Evolutionary conservation across 495 filamentous ascomycete genomes (phyloP).

Genomic region (Trichoderma reesei): DNA sequence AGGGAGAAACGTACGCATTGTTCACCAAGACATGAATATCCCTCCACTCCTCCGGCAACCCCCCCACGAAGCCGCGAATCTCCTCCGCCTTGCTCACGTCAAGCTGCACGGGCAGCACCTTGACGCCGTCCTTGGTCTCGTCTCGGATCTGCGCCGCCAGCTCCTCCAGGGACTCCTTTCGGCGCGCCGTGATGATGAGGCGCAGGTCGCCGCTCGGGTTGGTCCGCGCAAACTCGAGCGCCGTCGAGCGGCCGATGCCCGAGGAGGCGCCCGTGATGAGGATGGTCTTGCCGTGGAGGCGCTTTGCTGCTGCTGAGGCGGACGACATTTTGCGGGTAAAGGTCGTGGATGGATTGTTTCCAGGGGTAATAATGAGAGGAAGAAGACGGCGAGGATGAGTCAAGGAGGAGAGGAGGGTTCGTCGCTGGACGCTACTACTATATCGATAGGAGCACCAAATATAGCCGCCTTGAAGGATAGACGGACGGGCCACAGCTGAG

Average conservation of each 20-base stretch:
- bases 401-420: neutral
- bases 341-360: neutral
- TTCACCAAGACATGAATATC: conserved; percentile 89
- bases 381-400: neutral
- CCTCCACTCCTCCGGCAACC: conserved; percentile 71
- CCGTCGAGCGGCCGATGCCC: conserved; percentile 79
- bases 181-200: conserved; percentile 77
- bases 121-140: conserved; percentile 71
- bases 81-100: conserved; percentile 78
- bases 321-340: conserved; percentile 50
- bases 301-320: conserved; percentile 58
- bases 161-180: conserved; percentile 66
- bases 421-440: neutral
- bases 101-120: conserved; percentile 70
- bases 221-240: conserved; percentile 85
- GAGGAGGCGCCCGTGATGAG: conserved; percentile 89
- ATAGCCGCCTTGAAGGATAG: neutral
- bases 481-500: neutral
- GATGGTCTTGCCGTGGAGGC: conserved; percentile 89
- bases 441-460: neutral
- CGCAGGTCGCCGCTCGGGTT: conserved; percentile 64
- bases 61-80: conserved; percentile 61
- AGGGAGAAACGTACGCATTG: conserved; percentile 68
- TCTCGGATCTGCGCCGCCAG: conserved; percentile 67
- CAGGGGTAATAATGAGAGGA: neutral